Evolutionary conservation across 1,139 yeast species (phyloP).

Genomic region (Suhomyces chickasaworum): DNA sequence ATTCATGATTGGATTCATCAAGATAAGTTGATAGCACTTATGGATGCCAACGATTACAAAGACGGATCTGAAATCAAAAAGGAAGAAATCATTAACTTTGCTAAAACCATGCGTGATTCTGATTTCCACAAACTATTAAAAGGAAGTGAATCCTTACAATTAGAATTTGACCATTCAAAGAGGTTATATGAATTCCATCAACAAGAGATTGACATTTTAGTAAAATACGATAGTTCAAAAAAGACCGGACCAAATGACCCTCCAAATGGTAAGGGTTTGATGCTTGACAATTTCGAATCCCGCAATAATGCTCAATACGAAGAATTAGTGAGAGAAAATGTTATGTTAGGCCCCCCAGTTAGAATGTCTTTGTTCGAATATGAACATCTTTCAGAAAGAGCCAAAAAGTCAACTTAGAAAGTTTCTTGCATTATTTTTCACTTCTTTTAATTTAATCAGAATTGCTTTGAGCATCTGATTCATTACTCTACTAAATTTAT

Average conservation of each 20-base stretch:
- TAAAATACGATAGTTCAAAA: constrained; percentile 18
- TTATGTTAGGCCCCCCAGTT: constrained; percentile 26
- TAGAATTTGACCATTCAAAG: constrained; percentile 44
- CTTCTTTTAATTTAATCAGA: constrained; percentile 1
- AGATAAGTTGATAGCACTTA: constrained; percentile 12
- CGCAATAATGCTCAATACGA: constrained; percentile 18
- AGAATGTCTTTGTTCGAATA: constrained; percentile 29
- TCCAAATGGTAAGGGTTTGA: constrained; percentile 11
- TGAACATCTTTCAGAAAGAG: constrained; percentile 14
- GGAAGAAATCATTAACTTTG: constrained; percentile 15
- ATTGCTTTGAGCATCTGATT: background rate
- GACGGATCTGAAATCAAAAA: constrained; percentile 14
- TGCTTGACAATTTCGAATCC: constrained; percentile 8
- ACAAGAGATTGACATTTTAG: constrained; percentile 32
- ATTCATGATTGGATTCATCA: constrained; percentile 31
- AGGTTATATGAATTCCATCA: constrained; percentile 38
- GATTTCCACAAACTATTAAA: constrained; percentile 34
- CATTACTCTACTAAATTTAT: background rate
- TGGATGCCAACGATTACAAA: constrained; percentile 15
- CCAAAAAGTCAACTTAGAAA: background rate
- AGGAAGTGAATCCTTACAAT: constrained; percentile 35
- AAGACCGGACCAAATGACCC: constrained; percentile 23
- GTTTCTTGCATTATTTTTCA: background rate
- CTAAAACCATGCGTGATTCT: constrained; percentile 23
- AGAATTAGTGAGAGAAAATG: constrained; percentile 21